phyloP scores from a whole-genome alignment of 2,329 filamentous ascomycete genomes.

The Ophiostoma ips region DNA sequence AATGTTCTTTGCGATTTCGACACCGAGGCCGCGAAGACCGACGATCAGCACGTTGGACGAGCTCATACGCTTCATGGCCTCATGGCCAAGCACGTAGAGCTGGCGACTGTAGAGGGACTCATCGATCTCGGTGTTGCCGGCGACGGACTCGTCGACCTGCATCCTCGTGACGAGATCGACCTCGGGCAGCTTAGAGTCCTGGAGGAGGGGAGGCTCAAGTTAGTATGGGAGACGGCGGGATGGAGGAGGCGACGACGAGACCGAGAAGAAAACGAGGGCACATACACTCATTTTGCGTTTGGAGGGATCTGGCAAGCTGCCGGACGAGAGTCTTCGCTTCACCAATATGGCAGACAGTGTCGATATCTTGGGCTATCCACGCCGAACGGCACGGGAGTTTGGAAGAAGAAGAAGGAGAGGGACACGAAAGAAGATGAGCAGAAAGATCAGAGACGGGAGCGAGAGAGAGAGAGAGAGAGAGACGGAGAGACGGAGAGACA shows the following conservation, averaged over 20 bases:
- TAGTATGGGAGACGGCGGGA: background rate
- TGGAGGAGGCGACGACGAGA: background rate
- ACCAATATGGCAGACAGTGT: slow-evolving; percentile 34
- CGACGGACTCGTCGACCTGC: slow-evolving; percentile 48
- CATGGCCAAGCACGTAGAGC: slow-evolving; percentile 57
- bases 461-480: background rate
- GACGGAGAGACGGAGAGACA: background rate
- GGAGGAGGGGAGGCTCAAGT: background rate
- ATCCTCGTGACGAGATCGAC: slow-evolving; percentile 50
- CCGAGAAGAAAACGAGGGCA: slow-evolving; percentile 11
- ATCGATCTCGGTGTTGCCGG: slow-evolving; percentile 48
- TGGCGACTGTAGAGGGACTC: slow-evolving; percentile 62
- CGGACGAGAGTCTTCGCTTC: slow-evolving; percentile 53
- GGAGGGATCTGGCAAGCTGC: slow-evolving; percentile 40
- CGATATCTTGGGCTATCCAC: background rate
- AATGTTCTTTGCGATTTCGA: slow-evolving; percentile 98
- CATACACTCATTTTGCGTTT: slow-evolving; percentile 51
- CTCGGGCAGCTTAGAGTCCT: slow-evolving; percentile 40
- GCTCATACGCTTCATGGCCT: slow-evolving; percentile 98
- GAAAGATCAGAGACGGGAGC: slow-evolving; percentile 6
- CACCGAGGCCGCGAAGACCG: slow-evolving; percentile 84
- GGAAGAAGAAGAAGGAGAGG: background rate
- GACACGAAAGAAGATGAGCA: background rate
- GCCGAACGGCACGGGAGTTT: background rate
- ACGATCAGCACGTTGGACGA: slow-evolving; percentile 88